Conservation (phyloP, 2,329 filamentous ascomycete species). For the Endoconidiophora laricicola region DNA sequence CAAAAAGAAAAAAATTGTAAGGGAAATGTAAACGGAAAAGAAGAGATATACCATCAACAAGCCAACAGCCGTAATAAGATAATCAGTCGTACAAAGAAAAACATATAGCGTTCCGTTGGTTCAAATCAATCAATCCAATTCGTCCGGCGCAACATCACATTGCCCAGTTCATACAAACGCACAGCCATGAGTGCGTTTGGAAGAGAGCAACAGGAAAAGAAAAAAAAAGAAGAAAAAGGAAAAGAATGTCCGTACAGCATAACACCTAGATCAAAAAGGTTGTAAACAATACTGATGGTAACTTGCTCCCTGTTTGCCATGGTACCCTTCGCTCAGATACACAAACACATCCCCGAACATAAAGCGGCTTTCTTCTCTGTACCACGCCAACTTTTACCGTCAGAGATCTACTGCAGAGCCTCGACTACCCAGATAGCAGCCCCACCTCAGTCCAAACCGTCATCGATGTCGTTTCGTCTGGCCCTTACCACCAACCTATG, state of each 20-base stretch:
- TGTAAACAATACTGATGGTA: too few relatives aligned
- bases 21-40: background rate
- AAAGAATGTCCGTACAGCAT: background rate
- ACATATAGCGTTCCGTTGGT: background rate
- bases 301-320: too few relatives aligned
- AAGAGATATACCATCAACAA: background rate
- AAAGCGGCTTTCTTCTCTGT: too few relatives aligned
- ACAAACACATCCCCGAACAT: background rate
- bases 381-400: too few relatives aligned
- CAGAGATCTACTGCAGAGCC: too few relatives aligned
- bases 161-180: background rate
- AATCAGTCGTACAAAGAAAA: background rate
- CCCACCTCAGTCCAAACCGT: too few relatives aligned
- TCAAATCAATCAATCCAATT: background rate
- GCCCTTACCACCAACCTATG: background rate
- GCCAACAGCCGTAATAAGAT: background rate
- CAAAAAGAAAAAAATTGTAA: constrained; percentile 19
- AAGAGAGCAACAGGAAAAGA: background rate
- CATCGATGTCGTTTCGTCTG: too few relatives aligned
- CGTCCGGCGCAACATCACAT: background rate
- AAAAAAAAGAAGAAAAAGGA: background rate
- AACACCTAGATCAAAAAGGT: too few relatives aligned
- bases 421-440: too few relatives aligned
- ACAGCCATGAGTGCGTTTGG: background rate
- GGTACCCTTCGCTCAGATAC: background rate